phyloP scores from a whole-genome alignment of 805 yeast genomes.

The Suhomyces sp. region DNA sequence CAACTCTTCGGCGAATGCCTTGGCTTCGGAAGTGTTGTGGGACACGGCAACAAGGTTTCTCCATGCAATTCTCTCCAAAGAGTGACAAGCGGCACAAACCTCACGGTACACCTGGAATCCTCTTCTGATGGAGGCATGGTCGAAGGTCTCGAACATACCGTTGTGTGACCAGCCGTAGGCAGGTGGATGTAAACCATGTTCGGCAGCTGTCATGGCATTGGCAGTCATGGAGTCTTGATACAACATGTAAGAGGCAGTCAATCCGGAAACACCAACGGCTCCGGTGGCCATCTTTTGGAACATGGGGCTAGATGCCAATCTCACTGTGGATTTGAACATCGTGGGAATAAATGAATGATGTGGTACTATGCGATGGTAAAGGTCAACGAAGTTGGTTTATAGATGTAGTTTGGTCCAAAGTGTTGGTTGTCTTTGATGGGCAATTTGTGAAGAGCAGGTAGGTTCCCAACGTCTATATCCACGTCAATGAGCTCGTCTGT shows the following conservation, averaged over 20 bases:
- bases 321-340: constrained; percentile 10
- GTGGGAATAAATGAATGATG: constrained; percentile 2
- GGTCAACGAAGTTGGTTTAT: not conserved
- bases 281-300: constrained; percentile 57
- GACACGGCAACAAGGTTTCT: constrained; percentile 97
- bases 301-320: constrained; percentile 14
- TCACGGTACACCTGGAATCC: constrained; percentile 98
- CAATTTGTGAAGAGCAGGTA: no score
- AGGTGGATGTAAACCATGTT: constrained; percentile 97
- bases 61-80: constrained; percentile 96
- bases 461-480: no score
- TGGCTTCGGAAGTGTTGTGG: constrained; percentile 86
- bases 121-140: constrained; percentile 95
- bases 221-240: constrained; percentile 86
- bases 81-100: constrained; percentile 99
- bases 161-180: constrained; percentile 90
- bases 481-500: no score
- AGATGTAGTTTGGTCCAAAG: not conserved
- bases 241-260: constrained; percentile 76
- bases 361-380: no score
- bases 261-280: constrained; percentile 71
- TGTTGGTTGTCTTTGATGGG: not conserved
- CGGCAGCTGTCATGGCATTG: constrained; percentile 97
- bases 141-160: constrained; percentile 88
- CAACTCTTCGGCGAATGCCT: constrained; percentile 91